These are phyloP conservation scores for Malus sylvestris DNA, from an alignment of 306 rosid genomes.

Conservation along the genomic window DNA sequence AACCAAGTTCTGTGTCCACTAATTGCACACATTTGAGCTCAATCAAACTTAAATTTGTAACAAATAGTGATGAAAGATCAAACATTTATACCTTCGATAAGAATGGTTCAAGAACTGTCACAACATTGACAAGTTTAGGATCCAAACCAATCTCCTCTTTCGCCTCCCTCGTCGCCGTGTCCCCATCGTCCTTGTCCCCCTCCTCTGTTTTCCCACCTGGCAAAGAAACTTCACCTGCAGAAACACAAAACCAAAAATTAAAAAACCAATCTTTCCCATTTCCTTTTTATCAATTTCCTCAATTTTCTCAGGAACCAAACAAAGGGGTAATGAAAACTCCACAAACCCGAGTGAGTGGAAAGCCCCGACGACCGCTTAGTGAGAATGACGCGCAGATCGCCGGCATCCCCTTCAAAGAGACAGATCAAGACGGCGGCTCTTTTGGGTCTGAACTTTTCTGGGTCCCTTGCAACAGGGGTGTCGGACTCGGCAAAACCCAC, in stretches of 20 bases:
- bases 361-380: conserved; percentile 71
- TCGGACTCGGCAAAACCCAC: conserved; percentile 78
- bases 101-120: conserved; percentile 82
- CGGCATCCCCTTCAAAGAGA: conserved; percentile 73
- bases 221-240: conserved; percentile 85
- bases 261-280: background rate
- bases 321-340: background rate
- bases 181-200: conserved; percentile 82
- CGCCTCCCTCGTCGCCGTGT: conserved; percentile 90
- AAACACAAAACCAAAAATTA: background rate
- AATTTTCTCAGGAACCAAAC: conserved; percentile 9
- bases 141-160: conserved; percentile 87
- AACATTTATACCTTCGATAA: conserved; percentile 65
- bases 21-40: background rate
- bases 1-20: background rate
- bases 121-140: conserved; percentile 71
- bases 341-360: conserved; percentile 84
- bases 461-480: conserved; percentile 39
- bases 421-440: conserved; percentile 92
- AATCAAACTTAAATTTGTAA: background rate
- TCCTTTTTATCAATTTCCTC: background rate
- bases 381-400: conserved; percentile 82
- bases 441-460: conserved; percentile 51
- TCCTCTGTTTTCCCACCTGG: conserved; percentile 96
- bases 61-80: background rate